These are phyloP conservation scores for Tuber indicum DNA, from an alignment of 495 filamentous ascomycete genomes.

Conservation along the genomic window DNA sequence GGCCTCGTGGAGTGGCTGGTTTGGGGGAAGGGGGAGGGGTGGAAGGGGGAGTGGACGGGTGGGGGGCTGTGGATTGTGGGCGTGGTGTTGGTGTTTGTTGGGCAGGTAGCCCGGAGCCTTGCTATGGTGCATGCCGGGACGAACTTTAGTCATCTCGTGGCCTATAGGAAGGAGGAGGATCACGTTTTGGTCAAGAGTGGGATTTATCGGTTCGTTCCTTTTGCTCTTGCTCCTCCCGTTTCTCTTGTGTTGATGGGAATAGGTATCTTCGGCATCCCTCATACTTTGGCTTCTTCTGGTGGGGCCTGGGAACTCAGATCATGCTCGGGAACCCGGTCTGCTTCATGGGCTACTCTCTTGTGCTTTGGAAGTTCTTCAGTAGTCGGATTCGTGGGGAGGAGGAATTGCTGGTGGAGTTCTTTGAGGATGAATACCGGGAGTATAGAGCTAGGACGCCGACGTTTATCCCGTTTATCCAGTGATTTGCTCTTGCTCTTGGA, in stretches of 20 bases:
- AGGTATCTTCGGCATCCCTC: constrained; percentile 67
- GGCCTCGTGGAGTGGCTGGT: constrained; percentile 55
- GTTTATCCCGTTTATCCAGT: constrained; percentile 67
- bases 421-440: constrained; percentile 70
- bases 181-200: constrained; percentile 77
- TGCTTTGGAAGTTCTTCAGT: constrained; percentile 80
- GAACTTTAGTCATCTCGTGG: constrained; percentile 88
- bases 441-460: constrained; percentile 63
- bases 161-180: constrained; percentile 55
- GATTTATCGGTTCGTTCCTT: constrained; percentile 46
- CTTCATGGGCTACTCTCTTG: constrained; percentile 62
- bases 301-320: constrained; percentile 89
- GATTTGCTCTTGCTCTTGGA: background rate
- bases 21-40: constrained; percentile 48
- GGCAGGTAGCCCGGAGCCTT: constrained; percentile 63
- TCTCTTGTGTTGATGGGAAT: constrained; percentile 47
- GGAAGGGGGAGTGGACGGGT: background rate
- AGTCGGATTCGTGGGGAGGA: constrained; percentile 70
- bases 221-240: background rate
- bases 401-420: constrained; percentile 67
- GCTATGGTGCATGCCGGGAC: constrained; percentile 86
- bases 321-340: constrained; percentile 79
- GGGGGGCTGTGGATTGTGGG: constrained; percentile 47
- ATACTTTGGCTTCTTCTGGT: constrained; percentile 98
- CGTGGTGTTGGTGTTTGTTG: constrained; percentile 57